Evolutionary conservation across 768 basidiomycete genomes (phyloP).

Genomic region (Hypholoma fasciculare): DNA sequence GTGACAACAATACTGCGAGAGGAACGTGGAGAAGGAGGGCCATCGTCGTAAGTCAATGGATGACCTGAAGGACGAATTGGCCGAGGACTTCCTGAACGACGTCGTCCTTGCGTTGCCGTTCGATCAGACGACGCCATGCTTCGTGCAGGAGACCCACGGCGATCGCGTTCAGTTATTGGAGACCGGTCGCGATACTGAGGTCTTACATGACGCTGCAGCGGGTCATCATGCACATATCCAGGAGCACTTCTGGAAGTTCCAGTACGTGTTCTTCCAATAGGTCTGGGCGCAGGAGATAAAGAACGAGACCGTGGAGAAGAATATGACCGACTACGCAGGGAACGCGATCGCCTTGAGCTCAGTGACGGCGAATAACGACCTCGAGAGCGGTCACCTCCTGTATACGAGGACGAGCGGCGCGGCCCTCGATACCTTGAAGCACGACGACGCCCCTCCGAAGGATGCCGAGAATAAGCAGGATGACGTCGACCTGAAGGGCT

Average conservation of each 20-base stretch:
- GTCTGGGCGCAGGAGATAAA: neutral
- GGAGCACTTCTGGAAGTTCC: neutral
- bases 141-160: neutral
- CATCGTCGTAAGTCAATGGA: neutral
- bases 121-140: neutral
- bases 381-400: neutral
- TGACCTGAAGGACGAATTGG: slow-evolving; percentile 2
- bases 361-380: neutral
- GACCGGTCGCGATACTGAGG: too few relatives aligned
- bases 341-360: neutral
- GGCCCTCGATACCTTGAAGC: slow-evolving; percentile 1
- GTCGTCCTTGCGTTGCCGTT: slow-evolving; percentile 6
- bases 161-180: too few relatives aligned
- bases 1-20: slow-evolving; percentile 8
- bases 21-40: slow-evolving; percentile 5
- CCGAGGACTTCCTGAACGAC: slow-evolving; percentile 5
- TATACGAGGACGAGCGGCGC: slow-evolving; percentile 9
- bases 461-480: neutral
- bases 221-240: neutral
- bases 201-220: too few relatives aligned
- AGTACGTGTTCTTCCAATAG: neutral
- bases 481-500: slow-evolving; percentile 3
- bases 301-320: slow-evolving; percentile 1
- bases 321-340: neutral
- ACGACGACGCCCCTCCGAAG: neutral